Percentiles rank a stretch among this genome's conserved stretches.
Evolutionary conservation across 257 asterid species (phyloP).

Genomic region (Ballota nigra): DNA sequence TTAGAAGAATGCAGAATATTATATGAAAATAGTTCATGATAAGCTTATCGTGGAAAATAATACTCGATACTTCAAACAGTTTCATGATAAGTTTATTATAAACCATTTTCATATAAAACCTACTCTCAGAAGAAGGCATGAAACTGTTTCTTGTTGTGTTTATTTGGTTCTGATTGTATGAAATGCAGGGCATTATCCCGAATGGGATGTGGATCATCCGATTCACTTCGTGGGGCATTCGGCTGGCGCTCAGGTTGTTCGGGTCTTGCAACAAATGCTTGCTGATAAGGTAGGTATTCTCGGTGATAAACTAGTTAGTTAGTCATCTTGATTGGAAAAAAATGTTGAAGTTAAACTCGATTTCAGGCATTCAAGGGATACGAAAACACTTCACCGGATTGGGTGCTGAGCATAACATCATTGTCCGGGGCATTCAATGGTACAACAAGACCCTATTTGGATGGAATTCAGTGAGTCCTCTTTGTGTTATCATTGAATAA

Average conservation of each 20-base stretch:
- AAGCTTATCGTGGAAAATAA: too few species aligned
- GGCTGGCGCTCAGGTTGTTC: conserved; percentile 93
- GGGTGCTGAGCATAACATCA: conserved; percentile 86
- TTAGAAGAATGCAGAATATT: too few species aligned
- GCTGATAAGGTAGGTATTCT: conserved; percentile 64
- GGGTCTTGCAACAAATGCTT: conserved; percentile 98
- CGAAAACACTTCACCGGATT: conserved; percentile 69
- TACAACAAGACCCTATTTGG: conserved; percentile 83
- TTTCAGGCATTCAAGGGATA: conserved; percentile 76
- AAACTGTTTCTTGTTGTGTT: not conserved
- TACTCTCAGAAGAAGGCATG: not conserved
- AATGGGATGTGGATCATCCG: conserved; percentile 96
- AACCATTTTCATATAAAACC: too few species aligned
- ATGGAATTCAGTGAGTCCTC: conserved; percentile 85
- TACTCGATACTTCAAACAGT: too few species aligned
- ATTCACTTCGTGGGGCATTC: conserved; percentile 97
- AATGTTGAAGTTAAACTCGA: not conserved
- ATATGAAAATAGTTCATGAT: too few species aligned
- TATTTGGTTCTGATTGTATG: too few species aligned
- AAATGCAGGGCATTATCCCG: conserved; percentile 79
- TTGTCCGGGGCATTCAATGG: conserved; percentile 98
- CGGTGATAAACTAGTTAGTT: not conserved
- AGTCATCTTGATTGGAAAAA: not conserved
- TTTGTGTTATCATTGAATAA: not conserved
- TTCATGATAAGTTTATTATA: too few species aligned